Percentiles rank a stretch among this genome's conserved stretches.
Conservation (phyloP, 192 early-diverging fungal genomes). For the Podochytrium sp. region DNA sequence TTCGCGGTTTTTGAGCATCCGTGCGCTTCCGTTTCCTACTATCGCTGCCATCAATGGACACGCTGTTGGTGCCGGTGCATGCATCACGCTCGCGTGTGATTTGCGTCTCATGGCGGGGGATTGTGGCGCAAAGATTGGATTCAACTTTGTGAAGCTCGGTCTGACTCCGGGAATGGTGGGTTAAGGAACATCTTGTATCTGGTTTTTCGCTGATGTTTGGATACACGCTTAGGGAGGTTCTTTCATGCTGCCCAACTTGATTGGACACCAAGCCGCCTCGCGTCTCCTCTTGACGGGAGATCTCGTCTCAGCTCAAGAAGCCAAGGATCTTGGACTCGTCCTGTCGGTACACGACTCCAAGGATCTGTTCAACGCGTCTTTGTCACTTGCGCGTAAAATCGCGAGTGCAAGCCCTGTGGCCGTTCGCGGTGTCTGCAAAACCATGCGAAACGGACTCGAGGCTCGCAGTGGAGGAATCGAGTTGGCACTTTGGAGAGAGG, state of each 20-base stretch:
- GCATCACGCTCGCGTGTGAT: constrained; percentile 24
- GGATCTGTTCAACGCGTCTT: not conserved
- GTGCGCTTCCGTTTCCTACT: constrained; percentile 28
- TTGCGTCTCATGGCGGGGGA: constrained; percentile 30
- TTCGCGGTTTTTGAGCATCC: constrained; percentile 29
- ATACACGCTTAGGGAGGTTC: constrained; percentile 20
- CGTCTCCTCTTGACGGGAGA: constrained; percentile 42
- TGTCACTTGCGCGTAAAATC: constrained; percentile 29
- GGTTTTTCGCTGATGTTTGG: not conserved
- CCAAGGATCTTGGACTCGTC: constrained; percentile 27
- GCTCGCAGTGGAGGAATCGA: constrained; percentile 25
- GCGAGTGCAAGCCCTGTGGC: constrained; percentile 39
- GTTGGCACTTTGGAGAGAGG: constrained; percentile 40
- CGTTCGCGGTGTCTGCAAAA: constrained; percentile 34
- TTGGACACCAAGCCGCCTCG: constrained; percentile 37
- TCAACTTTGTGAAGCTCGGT: constrained; percentile 32
- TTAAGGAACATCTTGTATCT: not conserved
- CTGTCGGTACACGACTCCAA: not conserved
- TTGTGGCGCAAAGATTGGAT: constrained; percentile 34
- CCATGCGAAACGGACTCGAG: constrained; percentile 34
- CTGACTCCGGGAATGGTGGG: constrained; percentile 25
- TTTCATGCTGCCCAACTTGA: constrained; percentile 32
- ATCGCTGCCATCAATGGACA: constrained; percentile 44
- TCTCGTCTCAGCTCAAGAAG: constrained; percentile 36
- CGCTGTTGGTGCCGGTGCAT: constrained; percentile 37